phyloP scores from a whole-genome alignment of 345 rosid species.

The Passiflora organensis region DNA sequence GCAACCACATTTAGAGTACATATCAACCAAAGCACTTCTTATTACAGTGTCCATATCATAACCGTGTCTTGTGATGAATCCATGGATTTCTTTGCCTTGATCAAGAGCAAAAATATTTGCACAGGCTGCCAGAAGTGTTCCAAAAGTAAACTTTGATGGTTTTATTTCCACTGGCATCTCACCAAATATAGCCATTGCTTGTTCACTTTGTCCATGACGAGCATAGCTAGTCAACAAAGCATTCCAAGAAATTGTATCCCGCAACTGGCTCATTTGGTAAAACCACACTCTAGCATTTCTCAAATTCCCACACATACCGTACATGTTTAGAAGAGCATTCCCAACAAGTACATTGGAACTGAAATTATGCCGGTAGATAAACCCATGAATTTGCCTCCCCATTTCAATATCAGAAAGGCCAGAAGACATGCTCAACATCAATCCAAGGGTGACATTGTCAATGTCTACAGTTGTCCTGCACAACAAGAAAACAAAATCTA shows the following conservation, averaged over 20 bases:
- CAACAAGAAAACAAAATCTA: conserved; percentile 49
- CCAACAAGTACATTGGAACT: conserved; percentile 45
- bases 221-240: conserved; percentile 63
- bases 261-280: conserved; percentile 51
- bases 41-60: conserved; percentile 53
- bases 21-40: conserved; percentile 63
- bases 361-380: conserved; percentile 52
- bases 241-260: conserved; percentile 81
- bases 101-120: conserved; percentile 54
- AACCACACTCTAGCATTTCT: conserved; percentile 51
- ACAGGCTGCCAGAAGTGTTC: conserved; percentile 66
- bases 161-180: conserved; percentile 63
- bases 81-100: conserved; percentile 64
- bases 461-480: conserved; percentile 35
- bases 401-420: conserved; percentile 63
- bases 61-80: conserved; percentile 61
- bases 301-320: conserved; percentile 55
- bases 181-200: conserved; percentile 49
- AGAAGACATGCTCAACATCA: conserved; percentile 57
- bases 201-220: conserved; percentile 52
- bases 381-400: conserved; percentile 79
- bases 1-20: conserved; percentile 61
- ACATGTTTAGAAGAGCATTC: conserved; percentile 75
- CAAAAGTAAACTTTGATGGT: conserved; percentile 59
- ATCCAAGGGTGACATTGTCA: conserved; percentile 57